A percentile compares a stretch with the other conserved stretches of the same genome.
Evolutionary conservation across 1,284 basidiomycete species (phyloP).

Genomic region (Leccinum huronense): DNA sequence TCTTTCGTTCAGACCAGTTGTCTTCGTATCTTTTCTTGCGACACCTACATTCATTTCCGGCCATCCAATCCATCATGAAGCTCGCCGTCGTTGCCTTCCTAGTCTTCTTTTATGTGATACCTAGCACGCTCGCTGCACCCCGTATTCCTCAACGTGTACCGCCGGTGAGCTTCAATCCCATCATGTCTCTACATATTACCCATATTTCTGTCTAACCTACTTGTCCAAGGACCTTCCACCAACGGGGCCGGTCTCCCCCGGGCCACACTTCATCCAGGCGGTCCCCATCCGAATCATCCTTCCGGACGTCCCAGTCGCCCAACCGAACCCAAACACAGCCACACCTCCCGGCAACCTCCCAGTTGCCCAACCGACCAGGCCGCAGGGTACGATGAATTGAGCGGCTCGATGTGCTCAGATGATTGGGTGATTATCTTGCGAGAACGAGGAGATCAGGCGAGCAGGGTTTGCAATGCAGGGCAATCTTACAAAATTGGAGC

Average conservation of each 20-base stretch:
- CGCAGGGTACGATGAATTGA: background rate
- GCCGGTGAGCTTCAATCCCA: background rate
- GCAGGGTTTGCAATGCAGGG: no score
- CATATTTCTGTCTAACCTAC: background rate
- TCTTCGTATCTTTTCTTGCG: background rate
- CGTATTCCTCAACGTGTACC: background rate
- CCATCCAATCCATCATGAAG: background rate
- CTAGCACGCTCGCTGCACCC: background rate
- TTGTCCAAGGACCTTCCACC: background rate
- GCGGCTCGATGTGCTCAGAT: background rate
- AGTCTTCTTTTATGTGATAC: background rate
- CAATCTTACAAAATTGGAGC: no score
- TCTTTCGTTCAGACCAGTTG: background rate
- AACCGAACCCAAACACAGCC: background rate
- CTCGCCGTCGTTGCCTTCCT: background rate
- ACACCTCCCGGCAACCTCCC: background rate
- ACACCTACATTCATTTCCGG: background rate
- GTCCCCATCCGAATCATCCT: no score
- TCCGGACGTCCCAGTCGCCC: background rate
- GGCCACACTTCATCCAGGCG: no score
- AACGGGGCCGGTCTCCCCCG: no score
- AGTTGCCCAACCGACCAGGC: background rate
- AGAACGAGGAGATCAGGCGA: no score
- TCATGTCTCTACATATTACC: background rate
- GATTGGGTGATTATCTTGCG: no score